Evolutionary conservation across 305 asterid species (phyloP).

Genomic region (Fraxinus sp.): DNA sequence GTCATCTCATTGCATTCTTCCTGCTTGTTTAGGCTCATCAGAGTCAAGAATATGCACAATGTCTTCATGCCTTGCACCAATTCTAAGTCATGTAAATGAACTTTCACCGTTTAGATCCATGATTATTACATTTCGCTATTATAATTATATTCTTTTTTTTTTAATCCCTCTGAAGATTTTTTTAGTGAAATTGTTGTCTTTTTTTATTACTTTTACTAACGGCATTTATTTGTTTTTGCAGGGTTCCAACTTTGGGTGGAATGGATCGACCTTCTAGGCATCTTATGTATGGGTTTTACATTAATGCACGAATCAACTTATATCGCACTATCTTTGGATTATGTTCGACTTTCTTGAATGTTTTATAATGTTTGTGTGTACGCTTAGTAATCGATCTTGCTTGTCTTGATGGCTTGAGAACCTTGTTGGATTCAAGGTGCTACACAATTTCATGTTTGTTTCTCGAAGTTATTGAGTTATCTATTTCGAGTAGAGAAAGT

Average conservation of each 20-base stretch:
- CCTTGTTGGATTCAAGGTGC: background rate
- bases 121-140: conserved; percentile 20
- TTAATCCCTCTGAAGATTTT: background rate
- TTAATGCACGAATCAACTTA: background rate
- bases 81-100: conserved; percentile 68
- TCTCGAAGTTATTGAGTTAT: background rate
- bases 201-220: background rate
- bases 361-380: conserved; percentile 15
- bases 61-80: conserved; percentile 99
- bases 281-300: background rate
- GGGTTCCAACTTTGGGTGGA: conserved; percentile 68
- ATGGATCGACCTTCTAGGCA: conserved; percentile 59
- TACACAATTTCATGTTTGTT: background rate
- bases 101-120: conserved; percentile 44
- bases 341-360: conserved; percentile 8
- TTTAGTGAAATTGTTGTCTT: background rate
- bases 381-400: background rate
- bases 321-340: conserved; percentile 14
- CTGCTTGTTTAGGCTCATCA: conserved; percentile 85
- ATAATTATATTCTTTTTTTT: background rate
- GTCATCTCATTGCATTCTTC: conserved; percentile 64
- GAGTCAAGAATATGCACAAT: conserved; percentile 89
- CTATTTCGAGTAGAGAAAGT: background rate
- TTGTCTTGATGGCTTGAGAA: background rate
- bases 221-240: conserved; percentile 26